Evolutionary conservation across 163 green algal genomes (phyloP), one percentile per base, ranked within the genome.

Genomic region (Trebouxiophyceae sp.): DNA sequence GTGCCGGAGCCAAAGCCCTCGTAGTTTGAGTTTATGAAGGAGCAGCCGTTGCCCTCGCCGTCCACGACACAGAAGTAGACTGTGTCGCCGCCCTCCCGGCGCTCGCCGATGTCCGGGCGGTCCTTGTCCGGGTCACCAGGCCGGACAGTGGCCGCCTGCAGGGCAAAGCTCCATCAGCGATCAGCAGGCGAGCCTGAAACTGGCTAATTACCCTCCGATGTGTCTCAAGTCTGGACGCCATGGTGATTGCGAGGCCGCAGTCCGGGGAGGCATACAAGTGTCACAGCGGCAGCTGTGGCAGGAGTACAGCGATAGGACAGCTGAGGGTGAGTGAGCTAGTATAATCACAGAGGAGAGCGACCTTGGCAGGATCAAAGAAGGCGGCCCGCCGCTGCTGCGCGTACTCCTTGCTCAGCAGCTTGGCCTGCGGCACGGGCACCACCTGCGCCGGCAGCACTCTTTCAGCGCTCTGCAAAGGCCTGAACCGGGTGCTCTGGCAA

Each of bases 11-110:
- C 84, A 69, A 91, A 91, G 39, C 71, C 76, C 65, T 81, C 81
- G 73, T 85, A 91, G 66, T 78, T 87, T 47, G 54, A 75, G 64
- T 91, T 86, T 68, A 92, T 92, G 77, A 91, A 87, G 56, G 71
- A 85, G 67, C 70, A 82, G 2, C 47, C 84, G 54, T 90, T 92
- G 57, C 85, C 85, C 28, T 84, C 62, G 1, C 65, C 73, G 67
- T 92, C 85, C 30, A 88, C 79, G 3, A 78, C 79, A 31, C 71
- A 79, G 54, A 89, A 84, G 62, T 89, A 87, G 3, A 86, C 78
- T 2, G 83, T 89, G 71, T 89, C 81, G 5, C 45, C 63, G 28
- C 60, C 55, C 2, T 29, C 34, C 33, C 47, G 19, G 4, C 60
- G 30, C 44, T 7, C 60, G 5, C 22, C 33, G 33, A 27, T 66